Conservation (phyloP, 2,329 filamentous ascomycete genomes). For the Juglanconis oblonga region DNA sequence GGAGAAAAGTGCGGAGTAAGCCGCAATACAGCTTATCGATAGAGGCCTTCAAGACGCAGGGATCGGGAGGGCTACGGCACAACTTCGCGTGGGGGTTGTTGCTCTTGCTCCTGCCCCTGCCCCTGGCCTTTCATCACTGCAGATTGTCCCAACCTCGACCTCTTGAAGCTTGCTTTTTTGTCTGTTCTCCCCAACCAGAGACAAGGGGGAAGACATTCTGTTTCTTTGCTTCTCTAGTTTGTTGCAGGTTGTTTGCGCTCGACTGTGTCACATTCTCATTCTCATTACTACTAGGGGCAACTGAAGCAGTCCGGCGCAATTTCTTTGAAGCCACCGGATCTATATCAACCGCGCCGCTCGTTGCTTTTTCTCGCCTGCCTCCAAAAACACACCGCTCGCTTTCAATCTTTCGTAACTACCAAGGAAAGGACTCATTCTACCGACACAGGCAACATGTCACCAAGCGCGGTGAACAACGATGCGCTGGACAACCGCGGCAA, state of each 20-base stretch:
- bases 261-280: not conserved
- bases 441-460: constrained; percentile 3
- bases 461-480: constrained; percentile 11
- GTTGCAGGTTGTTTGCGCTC: not conserved
- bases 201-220: too few relatives aligned
- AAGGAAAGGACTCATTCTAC: not conserved
- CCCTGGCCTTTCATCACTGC: too few relatives aligned
- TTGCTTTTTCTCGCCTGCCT: not conserved
- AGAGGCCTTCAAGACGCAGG: too few relatives aligned
- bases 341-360: not conserved
- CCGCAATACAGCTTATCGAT: too few relatives aligned
- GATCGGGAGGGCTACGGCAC: too few relatives aligned
- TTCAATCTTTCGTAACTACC: too few relatives aligned
- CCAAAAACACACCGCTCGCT: not conserved
- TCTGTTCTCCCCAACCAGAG: not conserved
- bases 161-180: not conserved
- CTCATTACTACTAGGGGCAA: not conserved
- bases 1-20: too few relatives aligned
- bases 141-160: too few relatives aligned
- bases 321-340: not conserved
- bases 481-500: not conserved
- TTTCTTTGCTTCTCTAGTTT: not conserved
- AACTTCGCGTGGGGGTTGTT: too few relatives aligned
- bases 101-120: too few relatives aligned
- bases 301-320: too few relatives aligned